phyloP scores from a whole-genome alignment of 208 protist species.

The Wallacemonas collosoma region DNA sequence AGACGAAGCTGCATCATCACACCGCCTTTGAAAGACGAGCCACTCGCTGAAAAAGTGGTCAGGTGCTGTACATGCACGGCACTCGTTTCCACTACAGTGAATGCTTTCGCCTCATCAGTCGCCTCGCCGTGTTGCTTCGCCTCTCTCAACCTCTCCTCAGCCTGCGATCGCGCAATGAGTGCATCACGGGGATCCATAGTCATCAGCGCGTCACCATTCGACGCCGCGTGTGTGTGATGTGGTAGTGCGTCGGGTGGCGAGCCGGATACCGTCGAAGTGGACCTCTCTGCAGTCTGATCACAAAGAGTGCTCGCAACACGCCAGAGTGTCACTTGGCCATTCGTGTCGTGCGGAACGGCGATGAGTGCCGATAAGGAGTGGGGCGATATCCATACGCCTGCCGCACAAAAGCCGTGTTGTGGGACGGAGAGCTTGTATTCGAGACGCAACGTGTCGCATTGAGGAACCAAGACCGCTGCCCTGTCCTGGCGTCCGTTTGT shows the following conservation, averaged over 20 bases:
- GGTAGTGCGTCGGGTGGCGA: background rate
- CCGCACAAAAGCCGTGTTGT: conserved; percentile 76
- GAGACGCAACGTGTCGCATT: conserved; percentile 20
- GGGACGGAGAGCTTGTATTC: conserved; percentile 53
- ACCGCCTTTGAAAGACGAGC: conserved; percentile 60
- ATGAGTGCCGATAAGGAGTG: conserved; percentile 19
- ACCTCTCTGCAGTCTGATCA: background rate
- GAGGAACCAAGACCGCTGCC: background rate
- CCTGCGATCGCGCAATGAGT: conserved; percentile 33
- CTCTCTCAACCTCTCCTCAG: conserved; percentile 14
- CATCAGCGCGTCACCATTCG: conserved; percentile 18
- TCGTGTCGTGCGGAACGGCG: conserved; percentile 58
- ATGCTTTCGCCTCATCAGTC: background rate
- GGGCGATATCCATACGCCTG: conserved; percentile 15
- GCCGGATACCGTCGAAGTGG: background rate
- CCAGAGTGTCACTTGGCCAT: conserved; percentile 52
- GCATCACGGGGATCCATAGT: conserved; percentile 40
- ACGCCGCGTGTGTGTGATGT: background rate
- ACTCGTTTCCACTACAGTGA: conserved; percentile 3
- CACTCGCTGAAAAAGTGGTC: conserved; percentile 43
- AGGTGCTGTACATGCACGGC: conserved; percentile 24
- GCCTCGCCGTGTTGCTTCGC: background rate
- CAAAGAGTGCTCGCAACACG: conserved; percentile 2
- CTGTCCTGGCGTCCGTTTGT: conserved; percentile 13
- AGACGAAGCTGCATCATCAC: conserved; percentile 74